Conservation (phyloP, 306 rosid genomes). For the Prinsepia uniflora region DNA sequence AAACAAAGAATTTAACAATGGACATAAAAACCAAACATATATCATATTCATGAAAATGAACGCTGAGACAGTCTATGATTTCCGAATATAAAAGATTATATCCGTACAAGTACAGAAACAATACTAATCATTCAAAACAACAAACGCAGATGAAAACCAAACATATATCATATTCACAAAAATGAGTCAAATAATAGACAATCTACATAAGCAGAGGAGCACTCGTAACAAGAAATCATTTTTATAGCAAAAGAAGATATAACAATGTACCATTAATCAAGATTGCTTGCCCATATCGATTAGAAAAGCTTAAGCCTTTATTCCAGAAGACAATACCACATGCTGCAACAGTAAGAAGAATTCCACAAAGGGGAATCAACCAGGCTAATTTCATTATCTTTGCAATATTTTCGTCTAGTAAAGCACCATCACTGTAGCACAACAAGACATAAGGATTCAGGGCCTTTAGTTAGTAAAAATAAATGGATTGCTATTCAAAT, state of each 20-base stretch:
- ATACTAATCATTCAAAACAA: neutral
- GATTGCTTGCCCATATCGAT: conserved; percentile 79
- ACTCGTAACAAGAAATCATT: neutral
- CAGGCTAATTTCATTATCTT: conserved; percentile 85
- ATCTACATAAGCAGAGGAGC: conserved; percentile 3
- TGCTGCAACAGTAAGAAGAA: conserved; percentile 56
- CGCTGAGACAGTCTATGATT: neutral
- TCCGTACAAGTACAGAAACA: neutral
- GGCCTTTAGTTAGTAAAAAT: neutral
- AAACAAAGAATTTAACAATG: conserved; percentile 3
- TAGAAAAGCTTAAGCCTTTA: conserved; percentile 54
- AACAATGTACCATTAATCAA: conserved; percentile 73
- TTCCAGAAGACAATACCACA: conserved; percentile 72
- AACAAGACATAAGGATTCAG: conserved; percentile 9
- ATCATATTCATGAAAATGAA: neutral
- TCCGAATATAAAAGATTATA: neutral
- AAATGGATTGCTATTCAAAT: neutral
- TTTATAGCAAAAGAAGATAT: neutral
- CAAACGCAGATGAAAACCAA: neutral
- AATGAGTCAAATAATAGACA: neutral
- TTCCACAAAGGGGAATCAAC: conserved; percentile 79
- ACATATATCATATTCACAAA: neutral
- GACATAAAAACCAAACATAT: neutral
- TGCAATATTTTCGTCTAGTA: conserved; percentile 60
- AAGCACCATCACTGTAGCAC: conserved; percentile 52